These are phyloP conservation scores for Trichocomaceae sp. DNA, from an alignment of 2,329 filamentous ascomycete species.

Conservation along the genomic window DNA sequence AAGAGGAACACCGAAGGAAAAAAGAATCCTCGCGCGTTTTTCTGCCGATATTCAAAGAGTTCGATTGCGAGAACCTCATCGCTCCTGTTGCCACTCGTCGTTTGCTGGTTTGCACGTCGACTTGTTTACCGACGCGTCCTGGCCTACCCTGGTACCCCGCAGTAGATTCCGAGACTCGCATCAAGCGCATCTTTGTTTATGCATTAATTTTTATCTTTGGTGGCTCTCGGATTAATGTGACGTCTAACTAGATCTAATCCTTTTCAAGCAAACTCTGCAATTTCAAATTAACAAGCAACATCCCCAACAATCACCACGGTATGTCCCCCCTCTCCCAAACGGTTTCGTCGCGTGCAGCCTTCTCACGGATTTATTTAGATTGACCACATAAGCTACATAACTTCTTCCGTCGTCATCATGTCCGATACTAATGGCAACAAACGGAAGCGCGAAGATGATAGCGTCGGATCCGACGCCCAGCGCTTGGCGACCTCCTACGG, in stretches of 20 bases:
- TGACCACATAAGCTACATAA: neutral
- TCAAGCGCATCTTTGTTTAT: neutral
- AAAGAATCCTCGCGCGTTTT: neutral
- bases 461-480: conserved; percentile 34
- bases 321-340: neutral
- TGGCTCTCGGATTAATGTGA: neutral
- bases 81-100: neutral
- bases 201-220: neutral
- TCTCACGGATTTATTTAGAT: conserved; percentile 4
- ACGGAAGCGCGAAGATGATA: conserved; percentile 37
- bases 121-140: conserved; percentile 11
- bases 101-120: neutral
- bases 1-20: neutral
- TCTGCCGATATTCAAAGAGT: neutral
- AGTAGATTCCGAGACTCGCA: conserved; percentile 1
- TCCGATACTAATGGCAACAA: conserved; percentile 33
- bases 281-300: conserved; percentile 1
- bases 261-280: neutral
- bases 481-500: conserved; percentile 32
- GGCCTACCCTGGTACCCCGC: conserved; percentile 1
- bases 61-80: neutral
- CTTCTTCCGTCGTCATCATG: conserved; percentile 20
- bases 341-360: neutral
- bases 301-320: conserved; percentile 6
- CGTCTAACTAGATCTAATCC: neutral